Evolutionary conservation across 1,284 basidiomycete genomes (phyloP), one percentile per base, ranked within the genome.

Genomic region (Pyrrhoderma lamaoense): DNA sequence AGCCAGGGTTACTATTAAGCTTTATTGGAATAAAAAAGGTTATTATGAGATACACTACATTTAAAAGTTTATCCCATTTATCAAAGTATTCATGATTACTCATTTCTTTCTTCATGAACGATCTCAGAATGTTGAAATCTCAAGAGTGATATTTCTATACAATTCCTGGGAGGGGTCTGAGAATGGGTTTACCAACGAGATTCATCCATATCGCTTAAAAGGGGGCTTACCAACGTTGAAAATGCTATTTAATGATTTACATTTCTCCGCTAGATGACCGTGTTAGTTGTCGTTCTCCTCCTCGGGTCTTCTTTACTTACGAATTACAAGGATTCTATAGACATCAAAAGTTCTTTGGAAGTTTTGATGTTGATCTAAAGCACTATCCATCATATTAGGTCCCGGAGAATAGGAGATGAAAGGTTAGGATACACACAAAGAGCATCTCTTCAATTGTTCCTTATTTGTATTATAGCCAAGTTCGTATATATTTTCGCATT

Each of bases 351-450:
- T 27, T 7, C 49, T 42, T 21, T 51, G 49, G 31, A 51, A 51
- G 22, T 51, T 51, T 19, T 51, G 49, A 25, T 51, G 49, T 21
- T 51, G 49, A 39, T 51, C 49, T 44, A 51, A 45, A 4, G 49
- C 49, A 3, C 49, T 51, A 16, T 16, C 35, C 11, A 37, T 37
- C 27, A 34, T 39, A 13, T n/a, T 23, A 11, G 7, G 23, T 1
- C 22, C 14, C 36, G 21, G 1, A 47, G 8, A 19, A 47, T 16
- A 9, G 31, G 27, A 45, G 31, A 23, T 16, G 21, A 21, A 38
- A 13, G 18, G 8, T 7, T 35, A 13, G 1, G 19, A 45, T 18
- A 44, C 11, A 14, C 21, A 51, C 49, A 45, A 36, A 9, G 19
- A 11, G 35, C 49, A 51, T 36, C 43, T 43, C 18, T 38, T 51